Evolutionary conservation across 176 grass and related monocot species (phyloP), one percentile per base, ranked within the genome.

Genomic region (Avena atlantica): DNA sequence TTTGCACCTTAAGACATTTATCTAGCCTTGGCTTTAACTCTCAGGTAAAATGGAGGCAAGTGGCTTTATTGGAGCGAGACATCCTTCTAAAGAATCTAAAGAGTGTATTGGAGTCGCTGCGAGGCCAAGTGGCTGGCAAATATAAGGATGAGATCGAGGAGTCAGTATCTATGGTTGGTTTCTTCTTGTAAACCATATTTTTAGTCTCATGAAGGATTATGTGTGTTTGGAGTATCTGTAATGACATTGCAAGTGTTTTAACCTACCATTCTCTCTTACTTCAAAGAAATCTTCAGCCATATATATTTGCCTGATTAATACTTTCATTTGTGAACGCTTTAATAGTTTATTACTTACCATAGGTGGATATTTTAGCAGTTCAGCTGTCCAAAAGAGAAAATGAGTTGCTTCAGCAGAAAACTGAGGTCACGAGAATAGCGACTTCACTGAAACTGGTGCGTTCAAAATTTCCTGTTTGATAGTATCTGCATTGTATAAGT

Each of bases 301-400:
- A 74, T 80, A 58, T 50, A 66, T 83, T 42, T 42, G 23, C 53
- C 37, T 50, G 27, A 84, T 59, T 59, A 1, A 6, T 68, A 27
- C 51, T 19, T 31, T 49, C 74, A 23, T 67, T 79, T 58, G 5
- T 19, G 11, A 58, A 4, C 13, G 23, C 7, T 40, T 64, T 27
- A 66, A 87, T 79, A 20, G 65, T 79, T 87, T 83, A 9, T 9
- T 51, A 87, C 14, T 36, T 81, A 81, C n/a, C 0, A 4, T 78
- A 97, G 94, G 94, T 94, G 85, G 92, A 97, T 79, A 66, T 87
- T 83, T 92, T 97, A 84, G 25, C 94, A 51, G 78, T 97, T 69
- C 88, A 94, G 63, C 71, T 94, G 50, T 85, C 86, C 80, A 87
- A 92, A 90, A 94, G 92, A 77, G 94, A 97, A 91, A 86, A 89